Evolutionary conservation across 2,329 filamentous ascomycete species (phyloP), one percentile per base, ranked within the genome.

Genomic region (Xylariomycetidae sp.): DNA sequence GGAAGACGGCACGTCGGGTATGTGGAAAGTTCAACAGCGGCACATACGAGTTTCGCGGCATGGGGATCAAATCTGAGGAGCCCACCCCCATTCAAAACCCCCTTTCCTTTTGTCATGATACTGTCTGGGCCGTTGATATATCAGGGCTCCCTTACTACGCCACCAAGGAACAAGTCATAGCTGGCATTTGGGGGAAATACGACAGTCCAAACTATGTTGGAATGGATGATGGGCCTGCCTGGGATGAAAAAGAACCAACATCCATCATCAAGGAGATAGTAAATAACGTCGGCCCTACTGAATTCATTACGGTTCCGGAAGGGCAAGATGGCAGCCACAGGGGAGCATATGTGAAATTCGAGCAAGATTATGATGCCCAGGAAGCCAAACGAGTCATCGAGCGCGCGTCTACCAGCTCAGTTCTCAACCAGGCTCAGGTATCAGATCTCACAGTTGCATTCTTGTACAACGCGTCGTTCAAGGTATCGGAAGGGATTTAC

Each of bases 401-500:
- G 26, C 16, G 31, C 8, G 15, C 9, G 26, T 22, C 29, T 11
- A 7, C 16, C 13, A n/a, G n/a, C n/a, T n/a, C n/a, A n/a, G n/a
- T n/a, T n/a, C n/a, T n/a, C n/a, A 6, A 23, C 10, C 25, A 33
- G n/a, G 13, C 17, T 11, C 13, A 30, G 30, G 16, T 30, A n/a
- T 14, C 30, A 17, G 8, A 27, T 25, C 30, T 40, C 17, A 30
- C 17, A 8, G 37, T 30, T 4, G 31, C 11, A 15, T 22, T 36
- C 17, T 4, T 33, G 16, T 40, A 37, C 15, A 34, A 9, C 9
- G 32, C 30, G n/a, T 33, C 34, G 11, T 40, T 40, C 25, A 40
- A 34, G 12, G 13, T 31, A 3, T 40, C 37, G n/a, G 31, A 31
- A 12, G 30, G 37, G 31, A 27, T 40, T 19, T 34, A 34, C 14